These are phyloP conservation scores for Fragosphaeria purpurea DNA, from an alignment of 2,329 filamentous ascomycete genomes.

Conservation along the genomic window DNA sequence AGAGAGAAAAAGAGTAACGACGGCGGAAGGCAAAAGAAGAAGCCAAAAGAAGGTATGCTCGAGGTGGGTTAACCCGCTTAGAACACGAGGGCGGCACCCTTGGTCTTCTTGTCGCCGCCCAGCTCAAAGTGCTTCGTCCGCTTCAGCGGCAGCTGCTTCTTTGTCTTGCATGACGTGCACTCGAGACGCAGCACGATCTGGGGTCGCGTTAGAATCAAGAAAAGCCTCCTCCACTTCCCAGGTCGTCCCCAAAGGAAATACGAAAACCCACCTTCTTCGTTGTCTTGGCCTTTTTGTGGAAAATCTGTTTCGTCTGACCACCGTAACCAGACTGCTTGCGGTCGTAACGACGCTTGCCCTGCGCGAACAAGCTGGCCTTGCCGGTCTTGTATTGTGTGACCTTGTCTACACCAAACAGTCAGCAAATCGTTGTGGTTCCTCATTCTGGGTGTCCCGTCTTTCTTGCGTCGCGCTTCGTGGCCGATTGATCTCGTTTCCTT, in stretches of 20 bases:
- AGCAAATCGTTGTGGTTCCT: too few relatives aligned
- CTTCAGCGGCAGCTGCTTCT: slow-evolving; percentile 96
- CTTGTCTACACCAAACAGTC: slow-evolving; percentile 32
- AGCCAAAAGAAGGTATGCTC: neutral
- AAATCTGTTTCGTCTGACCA: slow-evolving; percentile 99
- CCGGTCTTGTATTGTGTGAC: slow-evolving; percentile 68
- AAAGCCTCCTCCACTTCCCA: neutral
- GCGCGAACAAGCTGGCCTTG: slow-evolving; percentile 33
- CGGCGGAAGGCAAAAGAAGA: neutral
- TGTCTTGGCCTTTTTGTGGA: slow-evolving; percentile 99
- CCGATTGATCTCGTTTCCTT: too few relatives aligned
- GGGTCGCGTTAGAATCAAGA: neutral
- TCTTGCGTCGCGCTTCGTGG: too few relatives aligned
- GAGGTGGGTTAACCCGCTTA: slow-evolving; percentile 46
- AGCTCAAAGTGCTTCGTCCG: slow-evolving; percentile 99
- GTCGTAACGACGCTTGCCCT: slow-evolving; percentile 96
- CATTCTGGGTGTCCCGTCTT: too few relatives aligned
- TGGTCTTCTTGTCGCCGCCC: slow-evolving; percentile 99
- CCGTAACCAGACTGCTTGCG: slow-evolving; percentile 96
- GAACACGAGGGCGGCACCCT: slow-evolving; percentile 99
- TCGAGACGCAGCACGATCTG: slow-evolving; percentile 91
- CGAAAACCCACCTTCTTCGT: slow-evolving; percentile 67
- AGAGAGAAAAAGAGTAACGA: neutral
- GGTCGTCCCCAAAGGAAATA: neutral
- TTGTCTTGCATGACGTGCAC: slow-evolving; percentile 96